Percentiles rank a stretch among this genome's conserved stretches.
Evolutionary conservation across 495 filamentous ascomycete species (phyloP).

Genomic region (Amniculicola lignicola): DNA sequence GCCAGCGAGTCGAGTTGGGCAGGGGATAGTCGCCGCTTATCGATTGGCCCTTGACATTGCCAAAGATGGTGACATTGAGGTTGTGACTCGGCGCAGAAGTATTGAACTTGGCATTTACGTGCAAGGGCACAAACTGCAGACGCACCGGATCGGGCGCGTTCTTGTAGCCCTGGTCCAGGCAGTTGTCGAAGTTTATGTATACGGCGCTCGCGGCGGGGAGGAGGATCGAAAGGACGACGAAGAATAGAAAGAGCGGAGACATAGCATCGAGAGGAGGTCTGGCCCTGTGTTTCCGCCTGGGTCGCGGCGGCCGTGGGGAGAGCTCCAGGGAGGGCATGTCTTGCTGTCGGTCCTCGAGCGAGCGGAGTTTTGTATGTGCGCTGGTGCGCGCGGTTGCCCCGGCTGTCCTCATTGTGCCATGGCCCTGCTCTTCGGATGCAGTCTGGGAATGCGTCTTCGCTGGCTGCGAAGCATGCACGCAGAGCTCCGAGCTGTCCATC

Average conservation of each 20-base stretch:
- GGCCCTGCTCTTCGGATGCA: constrained; percentile 11
- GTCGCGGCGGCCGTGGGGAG: constrained; percentile 14
- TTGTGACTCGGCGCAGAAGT: constrained; percentile 57
- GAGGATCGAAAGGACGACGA: constrained; percentile 21
- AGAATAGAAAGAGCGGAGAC: constrained; percentile 7
- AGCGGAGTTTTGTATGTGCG: background rate
- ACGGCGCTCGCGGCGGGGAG: constrained; percentile 47
- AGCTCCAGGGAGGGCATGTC: constrained; percentile 21
- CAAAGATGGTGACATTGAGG: constrained; percentile 78
- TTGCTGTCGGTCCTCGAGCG: background rate
- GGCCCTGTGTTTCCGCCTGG: constrained; percentile 20
- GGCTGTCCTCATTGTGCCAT: background rate
- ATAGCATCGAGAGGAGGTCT: background rate
- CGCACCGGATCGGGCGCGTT: constrained; percentile 42
- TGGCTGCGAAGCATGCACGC: background rate
- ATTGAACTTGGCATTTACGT: constrained; percentile 71
- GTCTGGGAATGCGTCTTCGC: background rate
- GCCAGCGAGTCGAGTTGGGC: constrained; percentile 50
- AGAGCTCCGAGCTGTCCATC: constrained; percentile 7
- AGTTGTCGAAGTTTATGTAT: constrained; percentile 78
- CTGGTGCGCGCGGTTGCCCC: background rate
- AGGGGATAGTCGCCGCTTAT: constrained; percentile 50
- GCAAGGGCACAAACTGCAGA: constrained; percentile 79
- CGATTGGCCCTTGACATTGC: constrained; percentile 73
- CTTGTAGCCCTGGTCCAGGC: constrained; percentile 55